Evolutionary conservation across 495 filamentous ascomycete genomes (phyloP), one percentile per base, ranked within the genome.

Genomic region (Platismatia glauca): DNA sequence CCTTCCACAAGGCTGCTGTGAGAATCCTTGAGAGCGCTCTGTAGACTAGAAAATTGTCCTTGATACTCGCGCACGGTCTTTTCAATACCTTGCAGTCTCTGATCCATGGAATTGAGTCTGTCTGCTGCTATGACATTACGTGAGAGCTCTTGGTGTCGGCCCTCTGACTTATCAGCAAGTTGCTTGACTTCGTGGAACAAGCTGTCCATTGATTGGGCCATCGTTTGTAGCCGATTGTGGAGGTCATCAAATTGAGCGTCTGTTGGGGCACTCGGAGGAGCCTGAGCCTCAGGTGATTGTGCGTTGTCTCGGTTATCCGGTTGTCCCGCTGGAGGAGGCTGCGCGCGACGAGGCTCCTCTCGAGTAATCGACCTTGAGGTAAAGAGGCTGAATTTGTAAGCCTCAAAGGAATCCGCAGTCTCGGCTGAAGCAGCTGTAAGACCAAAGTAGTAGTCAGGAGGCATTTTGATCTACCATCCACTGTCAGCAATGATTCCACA

Each of bases 371-470:
- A 64, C 53, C 59, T 59, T 41, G 48, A 67, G 58, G 71, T 67
- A 37, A 64, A 68, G 22, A 92, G 79, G 43, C 89, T 76, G 68
- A 97, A 83, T 68, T 93, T 95, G 79, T 91, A 93, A 64, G 94
- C 73, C 74, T 98, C 94, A 71, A 96, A 96, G 34, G 90, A 95
- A 72, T 98, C 94, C 0, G 94, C 90, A 66, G 83, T 91, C 63
- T 97, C 91, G 34, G 90, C 89, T 11, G 90, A 91, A 6, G 88
- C 89, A 38, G 93, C 94, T 3, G 88, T 88, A 65, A 98, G 76
- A 70, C 94, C 94, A 63, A 95, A 90, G 72, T 82, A 83, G 75
- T 97, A 95, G 68, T 88, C 89, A 9, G 80, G 70, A 12, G 94
- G 92, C 37, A 98, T 80, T 48, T 75, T 73, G 65, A 96, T 80